Conservation (phyloP, 208 protist genomes). For the Porcisia deanei region DNA sequence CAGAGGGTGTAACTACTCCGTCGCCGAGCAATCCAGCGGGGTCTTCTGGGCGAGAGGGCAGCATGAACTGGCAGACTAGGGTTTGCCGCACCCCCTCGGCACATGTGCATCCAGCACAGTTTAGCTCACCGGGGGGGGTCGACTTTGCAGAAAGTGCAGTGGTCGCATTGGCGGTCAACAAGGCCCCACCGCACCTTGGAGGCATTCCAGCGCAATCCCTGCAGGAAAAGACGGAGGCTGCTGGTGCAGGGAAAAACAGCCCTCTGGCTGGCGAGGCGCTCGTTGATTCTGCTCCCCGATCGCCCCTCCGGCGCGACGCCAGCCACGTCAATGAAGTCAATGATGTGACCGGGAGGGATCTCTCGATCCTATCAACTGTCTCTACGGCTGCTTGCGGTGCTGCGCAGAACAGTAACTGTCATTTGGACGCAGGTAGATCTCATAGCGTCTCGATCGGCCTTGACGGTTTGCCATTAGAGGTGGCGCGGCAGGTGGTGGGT, state of each 20-base stretch:
- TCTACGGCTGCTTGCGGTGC: not conserved
- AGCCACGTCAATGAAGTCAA: not conserved
- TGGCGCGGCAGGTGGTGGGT: not conserved
- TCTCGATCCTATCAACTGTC: not conserved
- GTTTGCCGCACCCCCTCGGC: conserved; percentile 8
- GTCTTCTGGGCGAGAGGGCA: not conserved
- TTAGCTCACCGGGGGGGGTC: not conserved
- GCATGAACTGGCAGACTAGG: conserved; percentile 3
- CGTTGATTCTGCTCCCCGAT: conserved; percentile 14
- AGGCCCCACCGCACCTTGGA: conserved; percentile 15
- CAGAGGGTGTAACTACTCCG: conserved; percentile 8
- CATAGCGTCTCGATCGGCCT: not conserved
- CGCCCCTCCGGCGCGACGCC: conserved; percentile 1
- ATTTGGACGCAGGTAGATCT: not conserved
- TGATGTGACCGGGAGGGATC: not conserved
- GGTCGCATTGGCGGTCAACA: not conserved
- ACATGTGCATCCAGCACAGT: conserved; percentile 6
- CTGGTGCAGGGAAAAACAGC: not conserved
- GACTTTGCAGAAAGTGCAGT: not conserved
- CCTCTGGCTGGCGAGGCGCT: conserved; percentile 11
- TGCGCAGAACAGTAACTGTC: not conserved
- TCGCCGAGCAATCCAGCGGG: conserved; percentile 3
- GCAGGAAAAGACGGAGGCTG: not conserved
- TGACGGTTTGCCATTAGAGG: conserved; percentile 8
- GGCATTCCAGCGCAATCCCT: conserved; percentile 1